Percentiles rank a stretch among this genome's conserved stretches.
phyloP scores from a whole-genome alignment of 225 moss, liverwort and hornwort genomes.

The Straminergon stramineum region DNA sequence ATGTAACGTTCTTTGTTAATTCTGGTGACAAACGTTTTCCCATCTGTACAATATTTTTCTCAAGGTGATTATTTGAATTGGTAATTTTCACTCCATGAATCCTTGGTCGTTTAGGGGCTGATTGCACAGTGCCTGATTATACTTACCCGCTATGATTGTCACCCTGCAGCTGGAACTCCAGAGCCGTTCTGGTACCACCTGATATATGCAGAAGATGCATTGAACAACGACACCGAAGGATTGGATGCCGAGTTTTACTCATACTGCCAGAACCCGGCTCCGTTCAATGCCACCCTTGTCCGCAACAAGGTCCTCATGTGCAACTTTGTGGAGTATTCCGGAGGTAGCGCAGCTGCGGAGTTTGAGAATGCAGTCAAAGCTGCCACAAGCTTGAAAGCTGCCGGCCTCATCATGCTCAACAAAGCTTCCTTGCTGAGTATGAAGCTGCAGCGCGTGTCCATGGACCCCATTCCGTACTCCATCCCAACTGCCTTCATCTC shows the following conservation, averaged over 20 bases:
- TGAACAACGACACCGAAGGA: constrained; percentile 45
- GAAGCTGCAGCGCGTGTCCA: constrained; percentile 45
- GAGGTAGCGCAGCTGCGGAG: constrained; percentile 70
- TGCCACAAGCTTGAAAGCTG: constrained; percentile 62
- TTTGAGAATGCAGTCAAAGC: constrained; percentile 73
- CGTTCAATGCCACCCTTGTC: constrained; percentile 57
- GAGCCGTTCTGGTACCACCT: constrained; percentile 41
- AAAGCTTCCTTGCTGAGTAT: constrained; percentile 50
- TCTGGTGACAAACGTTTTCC: neutral
- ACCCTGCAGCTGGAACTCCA: constrained; percentile 64
- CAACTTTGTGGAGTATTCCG: constrained; percentile 91
- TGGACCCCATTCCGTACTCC: constrained; percentile 78
- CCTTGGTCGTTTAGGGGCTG: too few relatives aligned
- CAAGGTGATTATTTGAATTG: neutral
- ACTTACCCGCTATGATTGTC: neutral
- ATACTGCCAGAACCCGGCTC: constrained; percentile 73
- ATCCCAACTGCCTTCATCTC: constrained; percentile 79
- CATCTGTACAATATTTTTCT: neutral
- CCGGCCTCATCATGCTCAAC: constrained; percentile 69
- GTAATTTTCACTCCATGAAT: neutral
- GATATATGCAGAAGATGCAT: constrained; percentile 73
- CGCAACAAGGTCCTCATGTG: constrained; percentile 68
- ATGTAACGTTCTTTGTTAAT: neutral
- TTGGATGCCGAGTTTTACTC: constrained; percentile 87
- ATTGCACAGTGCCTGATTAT: neutral